Percentiles rank a stretch among this genome's conserved stretches.
Conservation (phyloP, 192 early-diverging fungal genomes). For the Umbelopsis ramanniana region DNA sequence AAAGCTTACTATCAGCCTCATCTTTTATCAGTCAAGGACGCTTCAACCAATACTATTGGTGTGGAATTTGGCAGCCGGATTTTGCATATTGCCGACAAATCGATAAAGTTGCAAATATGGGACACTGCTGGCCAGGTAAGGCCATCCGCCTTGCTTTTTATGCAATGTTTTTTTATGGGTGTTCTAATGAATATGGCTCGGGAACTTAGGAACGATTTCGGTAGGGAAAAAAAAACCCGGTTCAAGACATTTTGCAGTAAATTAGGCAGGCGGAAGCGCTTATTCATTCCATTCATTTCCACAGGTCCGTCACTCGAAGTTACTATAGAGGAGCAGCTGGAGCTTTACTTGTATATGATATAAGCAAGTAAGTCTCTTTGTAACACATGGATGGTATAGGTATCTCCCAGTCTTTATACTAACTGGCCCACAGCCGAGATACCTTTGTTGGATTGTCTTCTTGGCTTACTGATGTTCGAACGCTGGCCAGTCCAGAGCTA, state of each 20-base stretch:
- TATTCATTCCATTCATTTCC: constrained; percentile 29
- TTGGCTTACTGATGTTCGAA: constrained; percentile 70
- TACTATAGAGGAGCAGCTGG: constrained; percentile 84
- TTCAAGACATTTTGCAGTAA: too few relatives aligned
- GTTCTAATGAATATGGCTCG: not conserved
- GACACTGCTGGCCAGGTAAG: constrained; percentile 74
- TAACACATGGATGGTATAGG: not conserved
- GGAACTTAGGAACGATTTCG: constrained; percentile 51
- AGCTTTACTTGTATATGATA: constrained; percentile 80
- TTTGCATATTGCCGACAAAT: constrained; percentile 66
- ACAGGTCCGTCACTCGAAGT: constrained; percentile 74
- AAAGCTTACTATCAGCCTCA: not conserved
- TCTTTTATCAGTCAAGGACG: constrained; percentile 52
- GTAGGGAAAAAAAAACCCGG: constrained; percentile 31
- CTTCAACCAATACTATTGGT: constrained; percentile 77
- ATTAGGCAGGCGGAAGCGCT: too few relatives aligned
- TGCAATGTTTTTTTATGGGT: not conserved
- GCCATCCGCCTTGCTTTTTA: not conserved
- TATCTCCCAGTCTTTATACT: not conserved
- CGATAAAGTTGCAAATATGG: constrained; percentile 75
- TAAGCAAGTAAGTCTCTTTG: constrained; percentile 59
- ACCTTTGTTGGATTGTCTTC: constrained; percentile 66
- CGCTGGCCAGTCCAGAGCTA: constrained; percentile 68
- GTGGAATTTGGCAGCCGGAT: constrained; percentile 81
- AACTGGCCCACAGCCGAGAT: constrained; percentile 43